Base-by-base conservation (phyloP, 768 basidiomycete genomes). In the Collybia nuda region DNA sequence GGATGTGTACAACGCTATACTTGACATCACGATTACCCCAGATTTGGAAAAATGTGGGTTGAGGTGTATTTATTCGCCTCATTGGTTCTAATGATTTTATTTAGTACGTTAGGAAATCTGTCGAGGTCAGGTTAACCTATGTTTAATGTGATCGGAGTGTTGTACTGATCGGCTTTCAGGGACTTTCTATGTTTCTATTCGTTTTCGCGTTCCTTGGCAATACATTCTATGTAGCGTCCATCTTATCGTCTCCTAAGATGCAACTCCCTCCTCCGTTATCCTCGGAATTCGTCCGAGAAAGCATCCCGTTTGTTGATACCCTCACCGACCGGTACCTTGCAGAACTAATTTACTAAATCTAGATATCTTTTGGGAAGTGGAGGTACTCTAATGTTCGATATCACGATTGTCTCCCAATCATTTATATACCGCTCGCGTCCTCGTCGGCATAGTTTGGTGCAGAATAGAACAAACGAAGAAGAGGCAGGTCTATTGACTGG, bases 21-120 rank as follows among this genome's bases (percentile, higher is more conserved):
- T 73, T 99, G 29, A 98, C 96, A 2, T 91, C 89, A 2, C 83
- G 97, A 52, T 69, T 99, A 60, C 97, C 97, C 18, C 97, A 99
- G 67, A 97, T 99, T 55, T 98, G 97, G 97, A 96, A 95, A 69
- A 98, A 98, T 62, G 95, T 97, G 67, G 65, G 93, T 84, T 1
- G 32, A n/a, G 21, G 29, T 44, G 39, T 24, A 18, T 44, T 23
- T 52, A 42, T 19, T 18, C 44, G 18, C 39, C 40, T 32, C 35
- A 28, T 5, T 6, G 14, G 49, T 41, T 26, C 52, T 22, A 6
- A 53, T 51, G n/a, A 41, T 8, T 53, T 47, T 43, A 24, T 44
- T 12, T 57, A 96, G 93, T 95, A 80, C 62, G 84, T 79, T 48
- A 80, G 94, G 48, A 93, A 94, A 76, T 96, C 93, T 40, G 91